phyloP scores from a whole-genome alignment of 345 rosid genomes.

The Tarenaya hassleriana region DNA sequence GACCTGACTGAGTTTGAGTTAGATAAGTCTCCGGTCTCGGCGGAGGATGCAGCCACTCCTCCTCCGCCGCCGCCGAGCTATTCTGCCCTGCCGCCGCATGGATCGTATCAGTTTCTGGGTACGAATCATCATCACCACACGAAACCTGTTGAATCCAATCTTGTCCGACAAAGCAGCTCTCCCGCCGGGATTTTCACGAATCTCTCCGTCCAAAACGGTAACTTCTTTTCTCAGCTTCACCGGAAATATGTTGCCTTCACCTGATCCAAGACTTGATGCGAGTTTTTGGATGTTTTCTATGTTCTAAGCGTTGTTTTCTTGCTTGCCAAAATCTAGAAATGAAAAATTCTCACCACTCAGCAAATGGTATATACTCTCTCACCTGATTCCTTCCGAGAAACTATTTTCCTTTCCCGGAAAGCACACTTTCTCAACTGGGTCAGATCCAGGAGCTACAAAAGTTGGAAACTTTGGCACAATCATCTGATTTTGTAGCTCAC shows the following conservation, averaged over 20 bases:
- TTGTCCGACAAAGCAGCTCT: constrained; percentile 71
- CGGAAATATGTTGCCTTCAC: too few species aligned
- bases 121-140: constrained; percentile 36
- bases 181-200: constrained; percentile 68
- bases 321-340: background rate
- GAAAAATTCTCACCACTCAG: background rate
- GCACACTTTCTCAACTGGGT: background rate
- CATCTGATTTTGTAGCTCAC: constrained; percentile 4
- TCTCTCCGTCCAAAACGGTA: constrained; percentile 69
- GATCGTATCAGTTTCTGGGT: constrained; percentile 38
- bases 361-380: too few species aligned
- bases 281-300: background rate
- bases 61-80: too few species aligned
- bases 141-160: constrained; percentile 40
- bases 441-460: constrained; percentile 3
- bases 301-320: background rate
- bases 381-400: too few species aligned
- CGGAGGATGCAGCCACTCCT: constrained; percentile 27
- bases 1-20: constrained; percentile 22
- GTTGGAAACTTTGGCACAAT: constrained; percentile 14
- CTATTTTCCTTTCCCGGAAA: background rate
- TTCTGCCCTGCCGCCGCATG: too few species aligned
- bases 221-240: constrained; percentile 15
- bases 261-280: background rate
- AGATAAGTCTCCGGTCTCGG: constrained; percentile 28